Evolutionary conservation across 345 rosid species (phyloP), one percentile per base, ranked within the genome.

Genomic region (Fremontodendron californicum): DNA sequence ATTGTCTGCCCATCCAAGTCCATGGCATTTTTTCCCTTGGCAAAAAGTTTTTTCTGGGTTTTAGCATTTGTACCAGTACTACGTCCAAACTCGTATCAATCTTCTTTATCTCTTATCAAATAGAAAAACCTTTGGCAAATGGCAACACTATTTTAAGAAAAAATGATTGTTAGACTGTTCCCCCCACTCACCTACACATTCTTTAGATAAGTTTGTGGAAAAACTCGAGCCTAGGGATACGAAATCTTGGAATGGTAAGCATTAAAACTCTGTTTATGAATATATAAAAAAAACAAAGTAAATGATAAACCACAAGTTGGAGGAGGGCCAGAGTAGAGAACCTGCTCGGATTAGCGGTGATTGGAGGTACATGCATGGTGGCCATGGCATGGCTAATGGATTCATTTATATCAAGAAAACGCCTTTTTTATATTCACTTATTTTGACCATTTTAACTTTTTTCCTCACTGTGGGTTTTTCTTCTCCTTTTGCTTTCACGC

Each of bases 401-500:
- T 61, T 46, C 80, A 57, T 68, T 51, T 9, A 5, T 21, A 73
- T 64, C 82, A 29, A 80, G 73, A 74, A 72, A 51, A 15, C 13
- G 33, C 39, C 49, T 57, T 4, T 21, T n/a, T 40, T 13, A 5
- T 1, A 3, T 11, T 66, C 11, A 7, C 2, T 51, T 33, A 4
- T 11, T 33, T 3, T 49, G 35, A 48, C 61, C 60, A 12, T 5
- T 45, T 45, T 46, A 13, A 16, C 18, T 23, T 80, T 60, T 54
- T 80, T 62, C 58, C 27, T 35, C 31, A 33, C 39, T 42, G 23
- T 66, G 21, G 49, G 18, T 31, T 40, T 52, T 2, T 63, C 40
- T 70, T 27, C 69, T 25, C 4, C 71, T 92, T 85, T 90, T 46
- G 91, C 97, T 89, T 87, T 75, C 80, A 92, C 90, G 92, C 80